Conservation (phyloP, 352 stramenopile genomes). For the Lagenidium giganteum region DNA sequence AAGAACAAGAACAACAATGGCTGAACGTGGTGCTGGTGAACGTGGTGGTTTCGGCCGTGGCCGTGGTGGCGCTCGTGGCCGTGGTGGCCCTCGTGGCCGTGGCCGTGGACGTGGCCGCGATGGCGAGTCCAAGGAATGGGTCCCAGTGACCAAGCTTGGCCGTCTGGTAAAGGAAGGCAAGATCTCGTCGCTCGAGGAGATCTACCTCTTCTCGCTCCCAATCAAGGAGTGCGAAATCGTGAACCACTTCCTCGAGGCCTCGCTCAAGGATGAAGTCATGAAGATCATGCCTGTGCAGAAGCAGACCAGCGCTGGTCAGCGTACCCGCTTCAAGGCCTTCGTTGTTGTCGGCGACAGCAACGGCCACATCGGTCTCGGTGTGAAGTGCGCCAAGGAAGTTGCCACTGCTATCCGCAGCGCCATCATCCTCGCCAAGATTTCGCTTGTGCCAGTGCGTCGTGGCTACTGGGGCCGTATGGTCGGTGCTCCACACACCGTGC, state of each 20-base stretch:
- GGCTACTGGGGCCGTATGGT: slow-evolving; percentile 98
- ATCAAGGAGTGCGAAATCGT: slow-evolving; percentile 99
- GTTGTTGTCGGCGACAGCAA: slow-evolving; percentile 98
- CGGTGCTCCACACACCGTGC: slow-evolving; percentile 95
- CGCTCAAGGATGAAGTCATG: slow-evolving; percentile 99
- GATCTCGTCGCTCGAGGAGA: slow-evolving; percentile 99
- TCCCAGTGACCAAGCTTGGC: slow-evolving; percentile 99
- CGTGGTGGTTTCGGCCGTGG: slow-evolving; percentile 92
- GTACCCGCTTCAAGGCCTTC: slow-evolving; percentile 99
- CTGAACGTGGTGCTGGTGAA: slow-evolving; percentile 82
- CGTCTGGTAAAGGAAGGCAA: slow-evolving; percentile 99
- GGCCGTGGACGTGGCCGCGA: slow-evolving; percentile 81
- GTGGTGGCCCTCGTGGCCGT: slow-evolving; percentile 82
- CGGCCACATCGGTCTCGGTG: slow-evolving; percentile 99
- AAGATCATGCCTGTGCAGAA: slow-evolving; percentile 99
- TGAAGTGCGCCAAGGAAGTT: slow-evolving; percentile 99
- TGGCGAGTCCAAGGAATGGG: slow-evolving; percentile 95
- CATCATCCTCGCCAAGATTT: slow-evolving; percentile 99
- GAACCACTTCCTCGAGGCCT: slow-evolving; percentile 98
- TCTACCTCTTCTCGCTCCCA: slow-evolving; percentile 99
- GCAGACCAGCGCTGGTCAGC: slow-evolving; percentile 98
- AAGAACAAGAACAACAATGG: slow-evolving; percentile 71
- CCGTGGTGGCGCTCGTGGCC: slow-evolving; percentile 77
- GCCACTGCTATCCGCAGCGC: slow-evolving; percentile 98
- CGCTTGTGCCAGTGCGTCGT: slow-evolving; percentile 96